phyloP scores from a whole-genome alignment of 2,329 filamentous ascomycete species.

The Aureobasidium pullulans region DNA sequence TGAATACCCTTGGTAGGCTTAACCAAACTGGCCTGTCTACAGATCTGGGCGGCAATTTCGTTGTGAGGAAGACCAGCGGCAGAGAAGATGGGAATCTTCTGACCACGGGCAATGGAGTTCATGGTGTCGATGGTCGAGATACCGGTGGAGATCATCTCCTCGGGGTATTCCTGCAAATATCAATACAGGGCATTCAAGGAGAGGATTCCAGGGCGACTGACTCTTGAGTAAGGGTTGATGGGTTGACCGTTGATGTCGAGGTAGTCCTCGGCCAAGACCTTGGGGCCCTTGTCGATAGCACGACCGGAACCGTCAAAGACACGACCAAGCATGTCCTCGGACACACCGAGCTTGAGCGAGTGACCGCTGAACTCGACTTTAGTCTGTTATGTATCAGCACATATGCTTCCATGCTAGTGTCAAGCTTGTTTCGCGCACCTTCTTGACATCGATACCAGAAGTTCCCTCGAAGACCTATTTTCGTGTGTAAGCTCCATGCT shows the following conservation, averaged over 20 bases:
- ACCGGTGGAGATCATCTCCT: slow-evolving; percentile 99
- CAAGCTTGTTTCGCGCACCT: slow-evolving; percentile 41
- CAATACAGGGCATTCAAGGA: not conserved
- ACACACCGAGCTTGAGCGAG: slow-evolving; percentile 96
- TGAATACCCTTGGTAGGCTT: slow-evolving; percentile 88
- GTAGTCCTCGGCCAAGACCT: slow-evolving; percentile 95
- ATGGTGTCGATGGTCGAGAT: slow-evolving; percentile 99
- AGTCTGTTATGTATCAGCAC: slow-evolving; percentile 50
- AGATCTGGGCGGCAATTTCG: slow-evolving; percentile 98
- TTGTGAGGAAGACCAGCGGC: slow-evolving; percentile 97
- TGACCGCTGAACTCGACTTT: slow-evolving; percentile 96
- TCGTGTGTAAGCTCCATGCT: not conserved
- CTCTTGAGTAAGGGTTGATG: slow-evolving; percentile 96
- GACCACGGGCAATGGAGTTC: slow-evolving; percentile 86
- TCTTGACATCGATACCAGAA: slow-evolving; percentile 96
- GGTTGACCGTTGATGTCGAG: slow-evolving; percentile 98
- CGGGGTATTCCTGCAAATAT: slow-evolving; percentile 58
- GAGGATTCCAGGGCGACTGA: slow-evolving; percentile 38
- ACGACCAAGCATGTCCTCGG: slow-evolving; percentile 98
- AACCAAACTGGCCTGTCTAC: slow-evolving; percentile 90
- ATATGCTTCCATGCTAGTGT: not conserved
- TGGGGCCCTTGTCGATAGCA: slow-evolving; percentile 97
- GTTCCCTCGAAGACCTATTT: slow-evolving; percentile 92
- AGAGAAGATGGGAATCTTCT: slow-evolving; percentile 99
- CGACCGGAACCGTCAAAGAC: slow-evolving; percentile 97